A percentile compares a stretch with the other conserved stretches of the same genome.
Conservation (phyloP, 1,284 basidiomycete species). For the Boletus calvinii region DNA sequence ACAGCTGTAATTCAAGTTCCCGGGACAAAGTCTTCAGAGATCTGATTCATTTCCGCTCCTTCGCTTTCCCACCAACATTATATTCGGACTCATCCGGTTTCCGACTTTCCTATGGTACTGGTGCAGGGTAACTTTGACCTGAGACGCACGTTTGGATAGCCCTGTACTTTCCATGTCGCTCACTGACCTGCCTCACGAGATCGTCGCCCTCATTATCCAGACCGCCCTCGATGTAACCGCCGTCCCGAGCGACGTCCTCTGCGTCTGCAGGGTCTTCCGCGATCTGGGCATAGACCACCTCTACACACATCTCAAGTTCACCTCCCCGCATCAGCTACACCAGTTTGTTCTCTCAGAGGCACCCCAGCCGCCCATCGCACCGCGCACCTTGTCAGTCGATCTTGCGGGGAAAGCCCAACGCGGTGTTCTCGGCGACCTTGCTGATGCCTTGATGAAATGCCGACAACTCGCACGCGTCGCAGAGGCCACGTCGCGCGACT, state of each 20-base stretch:
- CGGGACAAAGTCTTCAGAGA: not conserved
- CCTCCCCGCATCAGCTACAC: conserved; percentile 13
- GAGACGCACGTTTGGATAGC: not conserved
- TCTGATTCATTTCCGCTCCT: not conserved
- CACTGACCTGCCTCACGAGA: conserved; percentile 26
- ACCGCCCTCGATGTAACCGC: conserved; percentile 10
- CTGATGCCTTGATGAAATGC: conserved; percentile 14
- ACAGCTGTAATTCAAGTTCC: not conserved
- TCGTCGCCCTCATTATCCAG: conserved; percentile 21
- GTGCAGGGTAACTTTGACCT: not conserved
- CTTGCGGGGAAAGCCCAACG: conserved; percentile 13
- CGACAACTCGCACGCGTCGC: not conserved
- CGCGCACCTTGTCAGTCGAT: conserved; percentile 19
- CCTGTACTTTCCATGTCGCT: conserved; percentile 13
- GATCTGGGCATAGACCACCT: conserved; percentile 23
- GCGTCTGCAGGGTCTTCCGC: conserved; percentile 18
- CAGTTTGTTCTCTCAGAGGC: conserved; percentile 23
- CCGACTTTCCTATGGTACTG: conserved; percentile 1
- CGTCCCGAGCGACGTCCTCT: conserved; percentile 18
- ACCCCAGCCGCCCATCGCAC: conserved; percentile 12
- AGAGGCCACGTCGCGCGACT: not conserved
- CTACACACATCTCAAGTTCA: conserved; percentile 33
- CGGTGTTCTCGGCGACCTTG: conserved; percentile 11
- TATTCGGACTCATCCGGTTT: not conserved
- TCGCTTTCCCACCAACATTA: not conserved